A percentile compares a stretch with the other conserved stretches of the same genome.
Conservation (phyloP, 306 rosid species). For the Betula pendula region DNA sequence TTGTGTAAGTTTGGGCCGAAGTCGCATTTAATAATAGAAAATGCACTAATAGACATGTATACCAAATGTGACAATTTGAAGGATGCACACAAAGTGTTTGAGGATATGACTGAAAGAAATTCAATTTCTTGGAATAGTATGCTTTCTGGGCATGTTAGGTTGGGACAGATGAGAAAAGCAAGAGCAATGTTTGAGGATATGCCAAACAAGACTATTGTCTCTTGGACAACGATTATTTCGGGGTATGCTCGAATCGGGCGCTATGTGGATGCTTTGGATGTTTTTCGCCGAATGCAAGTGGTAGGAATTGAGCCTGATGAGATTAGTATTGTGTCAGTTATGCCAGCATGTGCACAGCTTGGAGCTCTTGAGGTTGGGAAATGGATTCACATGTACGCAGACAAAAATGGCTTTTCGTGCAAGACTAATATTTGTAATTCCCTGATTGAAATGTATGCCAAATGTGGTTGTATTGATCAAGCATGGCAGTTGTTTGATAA, state of each 20-base stretch:
- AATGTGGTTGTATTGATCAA: constrained; percentile 68
- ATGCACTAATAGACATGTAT: constrained; percentile 65
- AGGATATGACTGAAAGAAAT: constrained; percentile 57
- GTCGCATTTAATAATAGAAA: constrained; percentile 47
- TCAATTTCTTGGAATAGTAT: constrained; percentile 71
- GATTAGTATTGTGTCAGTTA: constrained; percentile 64
- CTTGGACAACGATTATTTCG: constrained; percentile 77
- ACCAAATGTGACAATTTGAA: constrained; percentile 51
- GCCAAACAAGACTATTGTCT: constrained; percentile 68
- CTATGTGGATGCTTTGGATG: constrained; percentile 54
- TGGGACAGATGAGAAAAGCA: constrained; percentile 65
- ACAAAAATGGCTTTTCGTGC: constrained; percentile 39
- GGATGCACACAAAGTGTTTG: constrained; percentile 56
- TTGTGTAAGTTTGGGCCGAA: constrained; percentile 53
- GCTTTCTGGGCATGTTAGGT: constrained; percentile 55
- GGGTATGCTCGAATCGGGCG: constrained; percentile 64
- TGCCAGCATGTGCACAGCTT: constrained; percentile 77
- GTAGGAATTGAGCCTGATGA: constrained; percentile 69
- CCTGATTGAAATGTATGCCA: constrained; percentile 74
- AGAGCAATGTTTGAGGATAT: constrained; percentile 61
- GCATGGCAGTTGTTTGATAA: constrained; percentile 59
- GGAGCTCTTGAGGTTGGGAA: constrained; percentile 86
- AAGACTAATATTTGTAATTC: constrained; percentile 58
- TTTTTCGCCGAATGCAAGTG: constrained; percentile 69
- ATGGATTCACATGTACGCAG: constrained; percentile 72